phyloP scores from a whole-genome alignment of 2,329 filamentous ascomycete genomes.

The Pleurostoma richardsiae region DNA sequence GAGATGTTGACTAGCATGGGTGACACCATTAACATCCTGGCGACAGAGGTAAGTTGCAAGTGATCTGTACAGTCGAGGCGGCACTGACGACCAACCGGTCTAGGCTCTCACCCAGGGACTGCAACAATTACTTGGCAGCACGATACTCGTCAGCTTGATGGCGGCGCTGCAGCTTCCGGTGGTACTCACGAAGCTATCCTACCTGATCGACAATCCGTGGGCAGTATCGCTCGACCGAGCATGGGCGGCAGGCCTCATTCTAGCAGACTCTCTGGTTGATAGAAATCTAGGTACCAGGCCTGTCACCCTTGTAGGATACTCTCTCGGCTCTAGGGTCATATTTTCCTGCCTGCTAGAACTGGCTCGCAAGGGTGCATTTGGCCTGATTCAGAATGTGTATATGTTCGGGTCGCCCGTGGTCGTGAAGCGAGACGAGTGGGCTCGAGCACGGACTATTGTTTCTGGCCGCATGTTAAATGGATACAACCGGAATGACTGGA shows the following conservation, averaged over 20 bases:
- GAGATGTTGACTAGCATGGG: constrained; percentile 98
- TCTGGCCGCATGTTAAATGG: constrained; percentile 92
- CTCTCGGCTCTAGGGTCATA: constrained; percentile 85
- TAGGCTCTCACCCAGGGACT: constrained; percentile 92
- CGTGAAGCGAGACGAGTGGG: constrained; percentile 84
- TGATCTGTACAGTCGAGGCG: too few relatives aligned
- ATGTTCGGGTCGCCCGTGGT: constrained; percentile 91
- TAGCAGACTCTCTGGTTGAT: constrained; percentile 90
- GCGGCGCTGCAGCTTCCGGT: constrained; percentile 88
- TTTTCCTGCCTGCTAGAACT: constrained; percentile 88
- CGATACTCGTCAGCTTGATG: constrained; percentile 85
- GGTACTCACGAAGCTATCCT: constrained; percentile 86
- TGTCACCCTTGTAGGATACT: constrained; percentile 92
- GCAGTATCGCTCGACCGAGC: constrained; percentile 92
- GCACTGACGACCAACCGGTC: background rate
- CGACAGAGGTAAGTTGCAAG: constrained; percentile 71
- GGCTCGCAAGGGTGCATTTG: constrained; percentile 74
- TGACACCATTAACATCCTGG: constrained; percentile 96
- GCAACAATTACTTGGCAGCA: constrained; percentile 89
- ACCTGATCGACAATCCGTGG: constrained; percentile 98
- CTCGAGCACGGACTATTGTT: constrained; percentile 76
- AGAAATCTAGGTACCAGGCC: constrained; percentile 87
- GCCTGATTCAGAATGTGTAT: constrained; percentile 91
- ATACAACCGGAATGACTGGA: constrained; percentile 95
- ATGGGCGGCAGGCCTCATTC: constrained; percentile 80